Evolutionary conservation across 768 basidiomycete genomes (phyloP).

Genomic region (Serendipita sp.): DNA sequence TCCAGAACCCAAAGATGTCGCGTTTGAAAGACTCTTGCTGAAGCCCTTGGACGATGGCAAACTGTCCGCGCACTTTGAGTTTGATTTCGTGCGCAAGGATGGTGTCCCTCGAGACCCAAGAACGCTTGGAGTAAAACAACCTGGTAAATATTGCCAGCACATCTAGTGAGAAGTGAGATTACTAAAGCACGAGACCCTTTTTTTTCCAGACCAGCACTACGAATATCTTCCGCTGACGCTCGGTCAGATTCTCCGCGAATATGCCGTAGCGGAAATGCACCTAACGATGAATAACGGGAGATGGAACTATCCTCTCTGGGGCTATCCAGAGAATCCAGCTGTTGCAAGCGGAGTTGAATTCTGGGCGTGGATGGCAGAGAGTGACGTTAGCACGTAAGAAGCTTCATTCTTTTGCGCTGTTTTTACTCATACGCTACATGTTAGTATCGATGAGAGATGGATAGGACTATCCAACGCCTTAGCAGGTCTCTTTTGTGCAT

Average conservation of each 20-base stretch:
- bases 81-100: slow-evolving; percentile 46
- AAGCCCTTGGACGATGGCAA: slow-evolving; percentile 66
- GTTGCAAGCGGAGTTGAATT: slow-evolving; percentile 80
- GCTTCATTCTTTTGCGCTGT: neutral
- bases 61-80: slow-evolving; percentile 66
- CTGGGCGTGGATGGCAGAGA: slow-evolving; percentile 83
- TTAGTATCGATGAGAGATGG: slow-evolving; percentile 66
- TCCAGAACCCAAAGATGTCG: neutral
- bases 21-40: slow-evolving; percentile 34
- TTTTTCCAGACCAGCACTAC: slow-evolving; percentile 59
- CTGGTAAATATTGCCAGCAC: slow-evolving; percentile 20
- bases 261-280: slow-evolving; percentile 76
- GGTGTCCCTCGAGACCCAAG: slow-evolving; percentile 40
- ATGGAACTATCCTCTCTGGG: slow-evolving; percentile 81
- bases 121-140: slow-evolving; percentile 31
- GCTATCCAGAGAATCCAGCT: slow-evolving; percentile 56
- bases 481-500: slow-evolving; percentile 89
- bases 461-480: slow-evolving; percentile 72
- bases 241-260: slow-evolving; percentile 73
- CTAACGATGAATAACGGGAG: slow-evolving; percentile 81
- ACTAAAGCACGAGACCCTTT: slow-evolving; percentile 10
- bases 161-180: too few relatives aligned
- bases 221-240: slow-evolving; percentile 73
- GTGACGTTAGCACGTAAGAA: slow-evolving; percentile 19
- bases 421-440: neutral